Base-by-base conservation (phyloP, 768 basidiomycete species). In the Lactifluus piperatus region DNA sequence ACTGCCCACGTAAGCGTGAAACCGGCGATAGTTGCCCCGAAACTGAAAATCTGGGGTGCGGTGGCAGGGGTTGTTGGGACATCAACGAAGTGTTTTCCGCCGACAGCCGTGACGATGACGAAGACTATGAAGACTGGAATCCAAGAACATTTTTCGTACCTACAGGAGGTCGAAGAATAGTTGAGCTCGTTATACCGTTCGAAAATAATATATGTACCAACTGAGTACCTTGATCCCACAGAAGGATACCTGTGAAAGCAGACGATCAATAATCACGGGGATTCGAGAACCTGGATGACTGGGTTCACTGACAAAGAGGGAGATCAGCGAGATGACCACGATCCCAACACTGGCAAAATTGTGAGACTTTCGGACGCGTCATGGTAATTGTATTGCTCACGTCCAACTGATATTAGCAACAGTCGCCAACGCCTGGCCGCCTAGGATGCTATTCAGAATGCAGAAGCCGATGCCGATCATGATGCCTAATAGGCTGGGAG, bases 121-220 rank as follows among this genome's bases (percentile, higher is more conserved):
- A 85, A 91, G 9, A 83, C 79, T 53, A 92, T 72, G n/a, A 89
- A 66, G 18, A 89, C 79, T 0, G 91, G 91, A 18, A 91, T 76
- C 89, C 90, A 91, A 1, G 85, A 75, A 2, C 86, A 59, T 10
- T 82, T 78, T 65, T 91, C 90, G 65, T 88, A 92, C 85, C 87
- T 75, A 74, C 51, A 52, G 32, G 22, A 43, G 51, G 20, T 14
- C 3, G 45, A 14, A 44, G 5, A 47, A 44, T n/a, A 13, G 22
- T 30, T 20, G 14, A 27, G 43, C 7, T 1, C 11, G 24, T 20
- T 20, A 26, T 32, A 16, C 16, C n/a, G 3, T 34, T 44, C 8
- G 20, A 24, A n/a, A 10, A 47, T 27, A 20, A 41, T n/a, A 13
- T 13, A 7, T 71, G 30, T 58, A 80, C 83, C 80, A 76, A 49